phyloP scores from a whole-genome alignment of 352 stramenopile species.

The Globisporangium uncinulatum region DNA sequence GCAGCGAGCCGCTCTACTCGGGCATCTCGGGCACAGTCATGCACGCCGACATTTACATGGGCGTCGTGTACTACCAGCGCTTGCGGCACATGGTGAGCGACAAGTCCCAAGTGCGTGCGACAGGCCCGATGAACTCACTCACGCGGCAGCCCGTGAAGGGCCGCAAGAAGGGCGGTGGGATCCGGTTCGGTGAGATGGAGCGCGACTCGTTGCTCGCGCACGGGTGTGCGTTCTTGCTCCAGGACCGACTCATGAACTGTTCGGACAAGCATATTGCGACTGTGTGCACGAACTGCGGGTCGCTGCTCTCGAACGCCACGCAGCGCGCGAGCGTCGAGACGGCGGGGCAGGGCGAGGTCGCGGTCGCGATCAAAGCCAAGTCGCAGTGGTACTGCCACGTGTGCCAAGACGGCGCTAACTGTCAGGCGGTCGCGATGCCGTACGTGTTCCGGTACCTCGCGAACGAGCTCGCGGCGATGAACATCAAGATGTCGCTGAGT shows the following conservation, averaged over 20 bases:
- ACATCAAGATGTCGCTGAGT: conserved; percentile 98
- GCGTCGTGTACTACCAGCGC: conserved; percentile 99
- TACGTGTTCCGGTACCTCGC: conserved; percentile 99
- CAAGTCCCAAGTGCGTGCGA: conserved; percentile 99
- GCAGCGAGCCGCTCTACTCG: conserved; percentile 98
- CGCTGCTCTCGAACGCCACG: conserved; percentile 84
- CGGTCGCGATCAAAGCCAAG: conserved; percentile 85
- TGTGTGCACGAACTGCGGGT: conserved; percentile 92
- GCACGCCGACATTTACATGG: conserved; percentile 99
- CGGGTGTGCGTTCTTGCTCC: conserved; percentile 94
- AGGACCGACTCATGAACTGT: conserved; percentile 98
- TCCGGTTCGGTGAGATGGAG: conserved; percentile 99
- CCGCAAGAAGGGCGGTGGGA: conserved; percentile 98
- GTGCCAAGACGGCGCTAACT: conserved; percentile 85
- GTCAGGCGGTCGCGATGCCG: conserved; percentile 94
- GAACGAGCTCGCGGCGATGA: conserved; percentile 99
- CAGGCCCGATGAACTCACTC: conserved; percentile 97
- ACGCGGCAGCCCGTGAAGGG: conserved; percentile 99
- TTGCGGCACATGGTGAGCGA: conserved; percentile 99
- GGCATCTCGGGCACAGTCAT: conserved; percentile 98
- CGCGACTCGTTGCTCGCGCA: conserved; percentile 98
- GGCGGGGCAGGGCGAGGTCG: conserved; percentile 73
- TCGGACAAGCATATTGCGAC: conserved; percentile 98
- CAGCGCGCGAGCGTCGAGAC: conserved; percentile 78
- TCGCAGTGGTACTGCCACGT: conserved; percentile 83